A percentile compares a stretch with the other conserved stretches of the same genome.
phyloP scores from a whole-genome alignment of 495 filamentous ascomycete species.

The Penicillium ochrochloron region DNA sequence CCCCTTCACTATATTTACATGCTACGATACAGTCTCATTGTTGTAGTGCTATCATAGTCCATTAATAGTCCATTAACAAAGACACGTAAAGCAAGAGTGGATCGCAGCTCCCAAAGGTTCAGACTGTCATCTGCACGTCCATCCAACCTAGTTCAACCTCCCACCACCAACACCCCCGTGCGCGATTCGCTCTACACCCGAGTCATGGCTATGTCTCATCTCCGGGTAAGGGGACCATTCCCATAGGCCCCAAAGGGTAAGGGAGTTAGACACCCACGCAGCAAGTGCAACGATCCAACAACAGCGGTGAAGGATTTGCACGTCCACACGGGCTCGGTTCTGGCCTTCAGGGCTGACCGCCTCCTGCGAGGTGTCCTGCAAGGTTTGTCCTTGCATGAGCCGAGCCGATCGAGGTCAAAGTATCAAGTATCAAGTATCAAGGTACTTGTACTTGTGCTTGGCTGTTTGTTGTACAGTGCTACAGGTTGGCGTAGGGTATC shows the following conservation, averaged over 20 bases:
- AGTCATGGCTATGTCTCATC: slow-evolving; percentile 5
- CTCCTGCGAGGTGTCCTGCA: slow-evolving; percentile 36
- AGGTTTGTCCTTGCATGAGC: slow-evolving; percentile 41
- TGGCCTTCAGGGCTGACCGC: slow-evolving; percentile 38
- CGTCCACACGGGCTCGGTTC: slow-evolving; percentile 16
- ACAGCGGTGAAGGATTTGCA: slow-evolving; percentile 32
- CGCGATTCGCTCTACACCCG: not conserved
- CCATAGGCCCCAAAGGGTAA: not conserved
- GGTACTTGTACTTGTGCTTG: not conserved
- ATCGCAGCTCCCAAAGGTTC: slow-evolving; percentile 8
- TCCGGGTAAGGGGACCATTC: not conserved
- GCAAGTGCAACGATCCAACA: slow-evolving; percentile 15
- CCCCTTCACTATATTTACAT: not conserved
- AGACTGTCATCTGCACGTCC: slow-evolving; percentile 17
- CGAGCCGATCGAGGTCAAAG: slow-evolving; percentile 15
- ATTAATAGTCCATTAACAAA: not conserved
- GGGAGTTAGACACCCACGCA: slow-evolving; percentile 29
- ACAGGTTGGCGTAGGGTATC: not conserved
- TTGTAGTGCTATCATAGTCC: not conserved
- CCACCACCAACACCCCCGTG: slow-evolving; percentile 3
- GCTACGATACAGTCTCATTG: not conserved
- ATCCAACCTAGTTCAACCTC: not conserved
- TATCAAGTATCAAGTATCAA: not conserved
- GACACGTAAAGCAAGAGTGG: slow-evolving; percentile 13
- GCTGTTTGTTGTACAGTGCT: too few relatives aligned